These are phyloP conservation scores for Thielaviopsis ethacetica DNA, from an alignment of 2,329 filamentous ascomycete species.

Conservation along the genomic window DNA sequence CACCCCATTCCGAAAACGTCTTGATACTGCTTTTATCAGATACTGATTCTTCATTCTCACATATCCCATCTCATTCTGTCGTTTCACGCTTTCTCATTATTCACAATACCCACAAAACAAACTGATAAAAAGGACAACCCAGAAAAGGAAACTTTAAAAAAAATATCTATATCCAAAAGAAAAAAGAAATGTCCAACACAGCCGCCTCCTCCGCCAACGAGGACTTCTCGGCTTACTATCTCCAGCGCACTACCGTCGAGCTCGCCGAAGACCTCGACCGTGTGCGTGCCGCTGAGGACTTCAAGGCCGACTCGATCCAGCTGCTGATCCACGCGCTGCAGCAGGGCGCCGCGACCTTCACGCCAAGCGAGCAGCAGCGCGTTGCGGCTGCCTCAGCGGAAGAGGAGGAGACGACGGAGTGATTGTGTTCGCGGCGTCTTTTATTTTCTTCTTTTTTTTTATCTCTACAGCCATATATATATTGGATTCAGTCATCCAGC, in stretches of 20 bases:
- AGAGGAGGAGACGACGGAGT: background rate
- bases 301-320: slow-evolving; percentile 45
- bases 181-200: background rate
- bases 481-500: no score
- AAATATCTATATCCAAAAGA: background rate
- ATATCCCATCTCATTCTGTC: background rate
- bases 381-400: slow-evolving; percentile 8
- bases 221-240: slow-evolving; percentile 47
- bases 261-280: slow-evolving; percentile 60
- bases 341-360: slow-evolving; percentile 49
- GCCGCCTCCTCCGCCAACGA: slow-evolving; percentile 15
- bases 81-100: background rate
- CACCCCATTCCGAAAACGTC: background rate
- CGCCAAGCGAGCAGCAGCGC: slow-evolving; percentile 25
- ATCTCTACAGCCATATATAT: background rate
- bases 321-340: slow-evolving; percentile 52
- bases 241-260: slow-evolving; percentile 52
- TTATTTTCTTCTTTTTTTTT: background rate
- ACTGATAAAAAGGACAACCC: no score
- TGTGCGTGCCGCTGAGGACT: slow-evolving; percentile 52
- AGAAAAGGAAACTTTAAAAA: background rate
- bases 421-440: background rate
- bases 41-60: background rate
- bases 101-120: background rate
- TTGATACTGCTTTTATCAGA: background rate